Evolutionary conservation across 2,329 filamentous ascomycete species (phyloP), one percentile per base, ranked within the genome.

Genomic region (Dothiorella sarmentorum): DNA sequence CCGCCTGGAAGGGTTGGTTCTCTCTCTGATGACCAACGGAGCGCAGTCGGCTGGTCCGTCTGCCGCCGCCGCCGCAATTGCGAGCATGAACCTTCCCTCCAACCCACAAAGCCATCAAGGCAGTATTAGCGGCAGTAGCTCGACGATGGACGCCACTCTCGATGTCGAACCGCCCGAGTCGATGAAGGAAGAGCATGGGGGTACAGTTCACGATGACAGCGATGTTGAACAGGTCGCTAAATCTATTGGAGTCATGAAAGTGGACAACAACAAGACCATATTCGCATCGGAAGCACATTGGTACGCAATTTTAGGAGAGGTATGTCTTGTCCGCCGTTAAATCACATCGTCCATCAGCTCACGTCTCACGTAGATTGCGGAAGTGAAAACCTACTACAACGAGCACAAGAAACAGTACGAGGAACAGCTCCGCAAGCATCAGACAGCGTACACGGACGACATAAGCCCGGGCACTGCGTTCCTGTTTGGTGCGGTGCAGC

Each of bases 11-110:
- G 89, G 90, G 66, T 78, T 97, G 72, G 93, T 97, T 61, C 76
- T 97, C 64, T 95, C 91, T 26, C 75, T 97, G 69, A 97, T 97
- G 93, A 93, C 93, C 69, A 92, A 90, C 72, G 90, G 90, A 59
- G 82, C 80, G n/a, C 79, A 83, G 63, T 80, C 83, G 57, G 79
- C 81, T 45, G 83, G 84, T 20, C 79, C 80, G 3, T 73, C 80
- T 17, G 83, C 84, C 49, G 84, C 84, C n/a, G 78, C 82, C 60
- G 82, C 83, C 31, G 81, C 78, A 7, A 80, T 86, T 33, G 78
- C 78, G 4, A 70, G 73, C 58, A 59, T 59, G 47, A 59, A 38
- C 31, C 15, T 20, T 7, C 29, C 47, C 6, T 71, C 70, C 37
- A 76, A 70, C 62, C 67, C 65, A 64, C 35, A 64, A 63, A 43